A percentile compares a stretch with the other conserved stretches of the same genome.
Conservation (phyloP, 73 alveolate genomes). For the Blepharisma stoltei region DNA sequence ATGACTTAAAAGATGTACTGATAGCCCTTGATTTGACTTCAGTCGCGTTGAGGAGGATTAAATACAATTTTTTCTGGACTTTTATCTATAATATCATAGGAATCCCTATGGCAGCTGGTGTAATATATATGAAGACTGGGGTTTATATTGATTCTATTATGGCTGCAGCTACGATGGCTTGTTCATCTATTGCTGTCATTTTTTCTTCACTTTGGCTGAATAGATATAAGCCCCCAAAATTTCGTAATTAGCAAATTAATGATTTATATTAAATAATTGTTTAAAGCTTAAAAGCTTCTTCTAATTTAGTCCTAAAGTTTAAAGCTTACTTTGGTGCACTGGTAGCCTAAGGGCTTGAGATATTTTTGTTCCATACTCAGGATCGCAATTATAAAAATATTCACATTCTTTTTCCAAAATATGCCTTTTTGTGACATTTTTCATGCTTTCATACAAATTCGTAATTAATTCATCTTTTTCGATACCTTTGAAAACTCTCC, state of each 20-base stretch:
- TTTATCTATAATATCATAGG: conserved; percentile 54
- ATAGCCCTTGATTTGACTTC: conserved; percentile 46
- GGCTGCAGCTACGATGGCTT: conserved; percentile 77
- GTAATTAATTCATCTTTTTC: background rate
- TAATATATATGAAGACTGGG: conserved; percentile 37
- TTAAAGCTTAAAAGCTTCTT: too few species aligned
- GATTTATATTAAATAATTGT: too few species aligned
- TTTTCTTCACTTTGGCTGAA: conserved; percentile 54
- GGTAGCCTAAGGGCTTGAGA: conserved; percentile 25
- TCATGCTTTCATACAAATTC: background rate
- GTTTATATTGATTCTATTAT: conserved; percentile 48
- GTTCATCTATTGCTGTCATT: conserved; percentile 56
- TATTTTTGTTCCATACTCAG: conserved; percentile 24
- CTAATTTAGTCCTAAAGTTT: background rate
- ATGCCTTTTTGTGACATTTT: conserved; percentile 4
- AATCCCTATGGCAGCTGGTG: conserved; percentile 73
- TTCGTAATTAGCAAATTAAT: too few species aligned
- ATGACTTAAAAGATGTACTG: conserved; percentile 41
- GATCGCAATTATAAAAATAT: conserved; percentile 11
- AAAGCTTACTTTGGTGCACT: conserved; percentile 17
- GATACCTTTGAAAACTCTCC: conserved; percentile 8
- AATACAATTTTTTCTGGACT: conserved; percentile 71
- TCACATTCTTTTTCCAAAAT: background rate
- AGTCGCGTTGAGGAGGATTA: conserved; percentile 50
- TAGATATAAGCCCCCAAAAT: conserved; percentile 37